phyloP scores from a whole-genome alignment of 1,139 yeast species.

The Scheffersomyces stambukii region DNA sequence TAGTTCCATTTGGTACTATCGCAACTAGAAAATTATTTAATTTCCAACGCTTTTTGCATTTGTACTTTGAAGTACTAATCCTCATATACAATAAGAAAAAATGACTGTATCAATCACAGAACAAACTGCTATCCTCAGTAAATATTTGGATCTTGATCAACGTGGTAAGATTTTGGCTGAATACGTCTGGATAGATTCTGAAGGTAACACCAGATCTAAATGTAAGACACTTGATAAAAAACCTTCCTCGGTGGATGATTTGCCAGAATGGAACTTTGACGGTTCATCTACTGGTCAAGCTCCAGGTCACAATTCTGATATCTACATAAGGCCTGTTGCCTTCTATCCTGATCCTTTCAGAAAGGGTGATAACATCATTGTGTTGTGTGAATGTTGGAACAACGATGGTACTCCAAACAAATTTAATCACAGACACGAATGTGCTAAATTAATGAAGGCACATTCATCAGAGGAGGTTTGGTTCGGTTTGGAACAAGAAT shows the following conservation, averaged over 20 bases:
- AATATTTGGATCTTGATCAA: slow-evolving; percentile 82
- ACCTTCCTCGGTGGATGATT: slow-evolving; percentile 73
- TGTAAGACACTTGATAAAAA: slow-evolving; percentile 76
- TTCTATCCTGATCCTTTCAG: slow-evolving; percentile 96
- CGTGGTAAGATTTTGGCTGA: slow-evolving; percentile 87
- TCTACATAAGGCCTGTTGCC: slow-evolving; percentile 90
- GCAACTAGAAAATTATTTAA: too few species aligned
- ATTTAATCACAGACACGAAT: slow-evolving; percentile 96
- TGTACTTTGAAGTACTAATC: too few species aligned
- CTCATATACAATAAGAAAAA: slow-evolving; percentile 6
- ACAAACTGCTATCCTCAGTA: slow-evolving; percentile 72
- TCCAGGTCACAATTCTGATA: slow-evolving; percentile 95
- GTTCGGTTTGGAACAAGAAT: slow-evolving; percentile 99
- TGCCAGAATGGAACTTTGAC: slow-evolving; percentile 99
- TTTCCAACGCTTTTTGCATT: too few species aligned
- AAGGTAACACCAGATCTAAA: slow-evolving; percentile 90
- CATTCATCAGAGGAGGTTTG: slow-evolving; percentile 83
- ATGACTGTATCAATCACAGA: slow-evolving; percentile 50
- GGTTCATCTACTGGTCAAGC: slow-evolving; percentile 99
- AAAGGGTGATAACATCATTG: slow-evolving; percentile 94
- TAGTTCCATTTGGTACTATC: too few species aligned
- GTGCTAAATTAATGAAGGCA: slow-evolving; percentile 93
- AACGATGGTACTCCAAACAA: slow-evolving; percentile 99
- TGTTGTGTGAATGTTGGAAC: slow-evolving; percentile 95
- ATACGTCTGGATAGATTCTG: slow-evolving; percentile 96